Conservation (phyloP, 257 asterid genomes). For the Solanum microdontum region DNA sequence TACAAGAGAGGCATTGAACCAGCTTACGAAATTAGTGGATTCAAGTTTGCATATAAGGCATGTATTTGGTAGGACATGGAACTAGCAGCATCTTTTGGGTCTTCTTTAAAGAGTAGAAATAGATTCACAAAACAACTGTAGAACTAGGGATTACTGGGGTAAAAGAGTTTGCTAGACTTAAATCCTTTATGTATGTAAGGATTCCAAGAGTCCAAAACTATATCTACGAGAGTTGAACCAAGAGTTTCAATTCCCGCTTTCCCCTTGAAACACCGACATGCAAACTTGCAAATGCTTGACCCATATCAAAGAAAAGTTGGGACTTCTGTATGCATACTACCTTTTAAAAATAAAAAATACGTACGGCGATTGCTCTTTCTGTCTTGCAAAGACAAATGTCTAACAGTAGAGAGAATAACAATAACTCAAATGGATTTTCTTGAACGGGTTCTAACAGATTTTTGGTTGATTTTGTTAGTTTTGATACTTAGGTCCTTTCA, state of each 20-base stretch:
- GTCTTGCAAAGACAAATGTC: background rate
- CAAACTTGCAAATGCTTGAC: background rate
- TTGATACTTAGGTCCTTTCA: background rate
- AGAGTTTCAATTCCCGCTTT: background rate
- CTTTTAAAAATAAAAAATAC: background rate
- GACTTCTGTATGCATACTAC: background rate
- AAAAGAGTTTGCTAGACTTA: background rate
- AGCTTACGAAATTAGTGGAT: slow-evolving; percentile 49
- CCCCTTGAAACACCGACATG: background rate
- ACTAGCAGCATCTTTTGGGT: background rate
- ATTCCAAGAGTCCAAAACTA: background rate
- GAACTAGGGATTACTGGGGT: background rate
- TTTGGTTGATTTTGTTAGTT: background rate
- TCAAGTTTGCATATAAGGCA: slow-evolving; percentile 50
- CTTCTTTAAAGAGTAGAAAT: background rate
- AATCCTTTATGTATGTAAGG: background rate
- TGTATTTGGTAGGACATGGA: background rate
- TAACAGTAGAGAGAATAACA: background rate
- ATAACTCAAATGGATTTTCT: background rate
- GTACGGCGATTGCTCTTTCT: background rate
- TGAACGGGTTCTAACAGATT: background rate
- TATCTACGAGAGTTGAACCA: background rate
- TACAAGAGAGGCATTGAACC: slow-evolving; percentile 49
- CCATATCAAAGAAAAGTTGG: background rate
- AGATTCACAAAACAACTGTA: background rate